Conservation (phyloP, 2,329 filamentous ascomycete genomes). For the Paecilomyces sp. region DNA sequence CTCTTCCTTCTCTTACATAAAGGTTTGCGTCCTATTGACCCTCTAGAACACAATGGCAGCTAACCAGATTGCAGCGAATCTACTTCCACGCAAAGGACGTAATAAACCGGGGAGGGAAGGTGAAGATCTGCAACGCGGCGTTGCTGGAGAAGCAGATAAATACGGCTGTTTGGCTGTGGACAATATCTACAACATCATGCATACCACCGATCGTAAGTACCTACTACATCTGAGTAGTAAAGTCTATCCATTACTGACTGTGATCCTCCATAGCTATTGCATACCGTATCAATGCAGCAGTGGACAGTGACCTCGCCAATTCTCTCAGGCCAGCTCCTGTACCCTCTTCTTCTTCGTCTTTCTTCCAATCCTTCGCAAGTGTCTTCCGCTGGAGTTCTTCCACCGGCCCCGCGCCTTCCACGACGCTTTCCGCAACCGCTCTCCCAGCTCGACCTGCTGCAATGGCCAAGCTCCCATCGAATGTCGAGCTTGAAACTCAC, state of each 20-base stretch:
- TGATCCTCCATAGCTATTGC: slow-evolving; percentile 57
- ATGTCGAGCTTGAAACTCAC: slow-evolving; percentile 90
- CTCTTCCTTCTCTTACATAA: slow-evolving; percentile 88
- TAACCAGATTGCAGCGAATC: slow-evolving; percentile 36
- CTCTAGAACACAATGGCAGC: slow-evolving; percentile 4
- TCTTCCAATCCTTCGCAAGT: slow-evolving; percentile 58
- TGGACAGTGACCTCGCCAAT: slow-evolving; percentile 72
- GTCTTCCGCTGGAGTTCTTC: slow-evolving; percentile 52
- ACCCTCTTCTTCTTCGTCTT: slow-evolving; percentile 61
- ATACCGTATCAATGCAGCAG: slow-evolving; percentile 83
- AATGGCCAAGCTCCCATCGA: slow-evolving; percentile 54
- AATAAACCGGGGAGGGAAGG: slow-evolving; percentile 67
- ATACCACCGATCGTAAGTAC: slow-evolving; percentile 54
- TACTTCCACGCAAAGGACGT: slow-evolving; percentile 70
- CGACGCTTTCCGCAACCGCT: slow-evolving; percentile 63
- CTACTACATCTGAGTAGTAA: slow-evolving; percentile 46
- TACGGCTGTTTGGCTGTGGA: slow-evolving; percentile 92
- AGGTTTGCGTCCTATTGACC: slow-evolving; percentile 14
- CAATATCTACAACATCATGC: slow-evolving; percentile 92
- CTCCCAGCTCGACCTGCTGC: slow-evolving; percentile 50
- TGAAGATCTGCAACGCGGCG: slow-evolving; percentile 51
- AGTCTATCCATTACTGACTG: not conserved
- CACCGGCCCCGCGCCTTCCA: slow-evolving; percentile 42
- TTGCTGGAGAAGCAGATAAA: slow-evolving; percentile 70
- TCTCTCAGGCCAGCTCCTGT: slow-evolving; percentile 72